A percentile compares a stretch with the other conserved stretches of the same genome.
These are phyloP conservation scores for peach (Prunus persica) DNA, from an alignment of 306 rosid genomes.

Conservation along the genomic window Prunus_persica_NCBIv2 NC_034011.1:19974001-19974500, in stretches of 20 bases:
- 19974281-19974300: conserved; percentile 40
- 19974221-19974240: neutral
- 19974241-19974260: conserved; percentile 34
- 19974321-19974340: conserved; percentile 32
- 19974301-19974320: conserved; percentile 50
- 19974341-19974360: conserved; percentile 39
- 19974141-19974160: too few species aligned
- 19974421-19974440: conserved; percentile 34
- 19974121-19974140: too few species aligned
- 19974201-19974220: neutral
- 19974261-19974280: conserved; percentile 43
- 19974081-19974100: too few species aligned
- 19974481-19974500: neutral
- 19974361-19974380: conserved; percentile 16
- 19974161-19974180: too few species aligned
- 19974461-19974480: neutral
- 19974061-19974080: neutral
- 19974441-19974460: neutral
- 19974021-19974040: too few species aligned
- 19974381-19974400: conserved; percentile 1
- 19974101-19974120: too few species aligned
- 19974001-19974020: neutral
- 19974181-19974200: neutral
- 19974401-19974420: conserved; percentile 22
- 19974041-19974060: too few species aligned